Evolutionary conservation across 1,139 yeast species (phyloP), one percentile per base, ranked within the genome.

Genomic region (Hyphopichia fennica): DNA sequence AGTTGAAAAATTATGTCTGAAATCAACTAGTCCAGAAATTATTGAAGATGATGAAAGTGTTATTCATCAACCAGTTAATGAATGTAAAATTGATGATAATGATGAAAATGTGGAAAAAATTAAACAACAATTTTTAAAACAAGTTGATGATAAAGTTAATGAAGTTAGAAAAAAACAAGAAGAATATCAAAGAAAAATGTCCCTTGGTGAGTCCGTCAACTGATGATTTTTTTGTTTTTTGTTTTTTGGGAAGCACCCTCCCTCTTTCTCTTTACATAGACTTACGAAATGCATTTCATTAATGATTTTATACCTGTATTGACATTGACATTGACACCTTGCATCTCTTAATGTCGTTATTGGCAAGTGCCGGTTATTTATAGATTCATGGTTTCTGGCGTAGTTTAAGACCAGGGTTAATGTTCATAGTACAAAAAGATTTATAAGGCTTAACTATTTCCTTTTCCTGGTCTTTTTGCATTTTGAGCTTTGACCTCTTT

Each of bases 131-230:
- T 57, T 57, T 41, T 44, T 56, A 38, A 50, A 54, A 32, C 61
- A 51, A 42, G 60, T 57, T 13, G 59, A 57, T 38, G 60, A 55
- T 25, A 54, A 54, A 44, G 54, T 54, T 30, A 50, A 38, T 19
- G 37, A 38, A 28, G 41, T 38, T 11, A 38, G 41, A 42, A 36
- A 45, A 47, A 37, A 51, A 49, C 38, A 51, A 47, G 41, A 45
- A 47, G 44, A 34, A 41, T 36, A 41, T 34, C 37, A 43, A 36
- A 42, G 39, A 40, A 33, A 28, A 14, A 25, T 35, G 29, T 25
- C 31, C 15, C 28, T 35, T 15, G 20, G 29, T 17, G 22, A 16
- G 7, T 35, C 37, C 15, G 13, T 17, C 13, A 35, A 34, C 20
- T 34, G 25, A 35, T 25, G 28, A 11, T 9, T 25, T 20, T 20